Evolutionary conservation across 75 land plant species (phyloP), one percentile per base, ranked within the genome.

Genomic region (Cryptomeria japonica): DNA sequence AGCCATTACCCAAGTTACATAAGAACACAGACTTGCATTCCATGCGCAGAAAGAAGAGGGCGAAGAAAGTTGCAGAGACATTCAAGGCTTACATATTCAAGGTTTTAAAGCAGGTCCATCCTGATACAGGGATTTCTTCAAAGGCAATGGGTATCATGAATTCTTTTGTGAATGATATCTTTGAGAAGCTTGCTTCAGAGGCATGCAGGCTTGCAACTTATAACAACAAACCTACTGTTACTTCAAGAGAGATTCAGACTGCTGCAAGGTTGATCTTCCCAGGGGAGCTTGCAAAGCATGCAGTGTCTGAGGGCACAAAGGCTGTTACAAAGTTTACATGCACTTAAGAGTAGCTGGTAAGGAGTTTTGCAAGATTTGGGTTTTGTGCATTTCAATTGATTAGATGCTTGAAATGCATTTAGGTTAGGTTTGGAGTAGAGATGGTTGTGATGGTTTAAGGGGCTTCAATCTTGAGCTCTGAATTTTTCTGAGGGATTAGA

Each of bases 111-210:
- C 86, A 89, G 83, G 89, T 89, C 1, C 89, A 89, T 73, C 89
- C 89, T 3, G 89, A 89, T n/a, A 87, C 89, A 6, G 89, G 89
- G 32, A 89, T 89, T 15, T 89, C 89, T 28, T 87, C 80, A 32
- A 89, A 89, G 55, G 89, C 89, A 12, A 89, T 89, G 89, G 89
- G 89, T 7, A 89, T 89, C 53, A 87, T 89, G 89, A 87, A 89
- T 39, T 87, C 89, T 19, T 89, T 89, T n/a, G 73, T 87, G 53
- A 85, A 83, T 89, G 86, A 85, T n/a, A 85, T 85, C 22, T 85
- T 85, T 55, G 86, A 85, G 22, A 83, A 87, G 87, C 64, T 85
- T 53, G 64, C 86, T 15, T 25, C 85, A 19, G 87, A 80, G 87
- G 85, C 87, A 31, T 86, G 51, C 84, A 34, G 86, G 28, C 87